Percentiles rank a stretch among this genome's conserved stretches.
Evolutionary conservation across 2,329 filamentous ascomycete species (phyloP).

Genomic region (Aspergillus cejpii): DNA sequence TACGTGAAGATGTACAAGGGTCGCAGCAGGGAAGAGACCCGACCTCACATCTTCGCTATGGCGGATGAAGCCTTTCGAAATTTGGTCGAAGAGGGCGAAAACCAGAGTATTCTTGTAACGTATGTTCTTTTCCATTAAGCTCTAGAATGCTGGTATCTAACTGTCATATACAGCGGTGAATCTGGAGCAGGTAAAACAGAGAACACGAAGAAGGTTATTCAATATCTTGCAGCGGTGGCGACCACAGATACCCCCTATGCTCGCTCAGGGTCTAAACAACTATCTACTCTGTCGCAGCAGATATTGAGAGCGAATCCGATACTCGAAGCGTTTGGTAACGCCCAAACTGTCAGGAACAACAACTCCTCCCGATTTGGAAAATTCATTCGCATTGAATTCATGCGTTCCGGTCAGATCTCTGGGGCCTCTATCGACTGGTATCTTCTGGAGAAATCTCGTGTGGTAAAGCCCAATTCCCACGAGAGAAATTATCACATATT

Average conservation of each 20-base stretch:
- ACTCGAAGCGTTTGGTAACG: conserved; percentile 94
- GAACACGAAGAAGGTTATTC: conserved; percentile 99
- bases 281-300: conserved; percentile 88
- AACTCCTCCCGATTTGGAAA: conserved; percentile 98
- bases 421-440: conserved; percentile 99
- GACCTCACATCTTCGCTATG: conserved; percentile 96
- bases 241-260: conserved; percentile 65
- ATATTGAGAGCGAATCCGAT: conserved; percentile 95
- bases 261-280: conserved; percentile 56
- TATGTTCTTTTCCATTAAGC: conserved; percentile 29
- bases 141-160: background rate
- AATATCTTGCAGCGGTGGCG: conserved; percentile 92
- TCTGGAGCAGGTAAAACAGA: conserved; percentile 98
- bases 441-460: conserved; percentile 92
- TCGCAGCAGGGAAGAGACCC: conserved; percentile 82
- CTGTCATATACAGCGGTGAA: conserved; percentile 56
- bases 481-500: conserved; percentile 98
- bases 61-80: conserved; percentile 95
- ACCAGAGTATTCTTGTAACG: conserved; percentile 96
- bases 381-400: conserved; percentile 97
- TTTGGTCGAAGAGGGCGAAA: conserved; percentile 86
- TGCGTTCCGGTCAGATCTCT: conserved; percentile 75
- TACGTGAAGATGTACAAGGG: conserved; percentile 99
- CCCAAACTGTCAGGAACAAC: conserved; percentile 94
- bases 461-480: conserved; percentile 76